Conservation (phyloP, 257 asterid species). For the Paulownia fortunei region DNA sequence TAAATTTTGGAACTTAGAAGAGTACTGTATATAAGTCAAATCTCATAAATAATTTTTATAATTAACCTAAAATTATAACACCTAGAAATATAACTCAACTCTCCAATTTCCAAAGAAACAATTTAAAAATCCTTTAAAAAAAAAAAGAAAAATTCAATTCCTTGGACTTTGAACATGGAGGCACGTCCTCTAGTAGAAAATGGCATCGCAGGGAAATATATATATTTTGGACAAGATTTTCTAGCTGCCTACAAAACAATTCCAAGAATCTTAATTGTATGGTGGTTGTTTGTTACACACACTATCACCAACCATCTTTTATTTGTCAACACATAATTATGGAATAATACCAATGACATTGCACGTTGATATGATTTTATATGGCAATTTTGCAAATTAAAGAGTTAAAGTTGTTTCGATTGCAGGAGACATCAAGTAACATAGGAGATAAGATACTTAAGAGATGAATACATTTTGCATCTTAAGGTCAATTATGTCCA, state of each 20-base stretch:
- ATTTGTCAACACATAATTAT: slow-evolving; percentile 9
- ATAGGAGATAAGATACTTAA: neutral
- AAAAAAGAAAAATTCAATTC: no score
- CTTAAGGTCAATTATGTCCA: neutral
- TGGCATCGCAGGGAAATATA: neutral
- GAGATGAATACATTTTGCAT: neutral
- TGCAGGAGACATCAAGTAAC: neutral
- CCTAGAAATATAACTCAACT: neutral
- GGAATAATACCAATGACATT: neutral
- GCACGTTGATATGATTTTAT: neutral
- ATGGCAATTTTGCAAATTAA: neutral
- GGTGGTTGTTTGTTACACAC: slow-evolving; percentile 19
- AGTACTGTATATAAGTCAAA: no score
- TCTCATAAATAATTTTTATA: no score
- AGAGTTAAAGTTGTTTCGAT: neutral
- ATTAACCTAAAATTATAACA: no score
- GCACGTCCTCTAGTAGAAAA: slow-evolving; percentile 31
- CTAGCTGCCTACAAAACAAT: neutral
- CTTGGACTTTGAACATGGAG: slow-evolving; percentile 16
- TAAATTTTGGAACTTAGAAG: no score
- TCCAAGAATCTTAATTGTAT: neutral
- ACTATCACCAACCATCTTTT: slow-evolving; percentile 1
- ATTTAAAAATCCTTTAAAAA: neutral
- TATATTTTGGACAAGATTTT: neutral
- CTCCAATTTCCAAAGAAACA: neutral